Evolutionary conservation across 768 basidiomycete genomes (phyloP), one percentile per base, ranked within the genome.

Genomic region (Tylopilus cervinicoccineus): DNA sequence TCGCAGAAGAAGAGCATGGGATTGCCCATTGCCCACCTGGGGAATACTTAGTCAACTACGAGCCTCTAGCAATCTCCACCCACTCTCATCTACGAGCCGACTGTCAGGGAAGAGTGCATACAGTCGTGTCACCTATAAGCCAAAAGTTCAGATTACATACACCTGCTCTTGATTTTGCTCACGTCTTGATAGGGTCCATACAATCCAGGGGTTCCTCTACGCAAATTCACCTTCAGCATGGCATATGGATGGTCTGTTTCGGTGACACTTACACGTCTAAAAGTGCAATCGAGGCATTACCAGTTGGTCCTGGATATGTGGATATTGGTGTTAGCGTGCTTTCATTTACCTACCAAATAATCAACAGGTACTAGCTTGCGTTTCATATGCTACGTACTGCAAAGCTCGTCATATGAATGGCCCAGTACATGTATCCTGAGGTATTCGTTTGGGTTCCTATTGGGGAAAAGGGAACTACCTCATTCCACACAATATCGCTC

Each of bases 101-200:
- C 84, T 77, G 9, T 77, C 78, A 16, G 74, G 71, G 48, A 89
- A 77, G 40, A 70, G 62, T n/a, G 73, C 65, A 63, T 77, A 90
- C 23, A 89, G 62, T 38, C 81, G 79, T 10, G 78, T 73, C 28
- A 90, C 87, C 87, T 90, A 57, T 38, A 22, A 33, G 48, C 17
- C 10, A 45, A 45, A 55, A 40, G 47, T 50, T 31, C 24, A 13
- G 11, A 36, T 23, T 34, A 27, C 20, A 28, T 5, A 36, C 13
- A 3, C 16, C 0, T 19, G 20, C 31, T 44, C 34, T 34, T n/a
- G 23, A 20, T 24, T n/a, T n/a, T 6, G 58, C 79, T 41, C 57
- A 88, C 88, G 63, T 89, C 88, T 65, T 82, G 80, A 58, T 78
- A 83, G n/a, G 88, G 84, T 4, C 88, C 88, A 56, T 80, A 86